Evolutionary conservation across 768 basidiomycete genomes (phyloP).

Genomic region (Asterophora parasitica): DNA sequence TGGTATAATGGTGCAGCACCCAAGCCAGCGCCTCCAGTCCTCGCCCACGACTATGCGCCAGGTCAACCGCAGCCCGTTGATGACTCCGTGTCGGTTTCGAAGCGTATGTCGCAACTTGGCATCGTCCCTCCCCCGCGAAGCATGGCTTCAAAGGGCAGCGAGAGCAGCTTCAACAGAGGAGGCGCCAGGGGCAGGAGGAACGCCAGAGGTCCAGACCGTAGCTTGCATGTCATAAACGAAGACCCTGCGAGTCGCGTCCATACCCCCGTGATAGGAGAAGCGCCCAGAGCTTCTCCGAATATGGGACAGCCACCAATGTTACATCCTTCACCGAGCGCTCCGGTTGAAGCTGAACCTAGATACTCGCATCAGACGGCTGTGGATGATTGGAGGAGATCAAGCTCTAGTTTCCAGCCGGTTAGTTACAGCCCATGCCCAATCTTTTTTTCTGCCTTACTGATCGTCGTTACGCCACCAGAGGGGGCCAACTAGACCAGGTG

Average conservation of each 20-base stretch:
- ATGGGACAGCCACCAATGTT: conserved; percentile 5
- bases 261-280: conserved; percentile 16
- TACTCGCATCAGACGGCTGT: conserved; percentile 15
- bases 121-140: conserved; percentile 25
- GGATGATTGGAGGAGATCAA: conserved; percentile 19
- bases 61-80: conserved; percentile 20
- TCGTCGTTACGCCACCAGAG: conserved; percentile 1
- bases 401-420: conserved; percentile 11
- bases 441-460: neutral
- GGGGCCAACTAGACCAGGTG: neutral
- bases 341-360: conserved; percentile 1
- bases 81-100: conserved; percentile 23
- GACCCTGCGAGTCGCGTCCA: conserved; percentile 28
- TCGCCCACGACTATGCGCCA: conserved; percentile 18
- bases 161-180: conserved; percentile 18
- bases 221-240: conserved; percentile 36
- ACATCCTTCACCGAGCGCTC: neutral
- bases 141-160: conserved; percentile 12
- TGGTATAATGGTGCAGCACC: conserved; percentile 28
- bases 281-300: neutral
- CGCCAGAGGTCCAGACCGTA: conserved; percentile 23
- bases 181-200: conserved; percentile 10
- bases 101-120: conserved; percentile 32
- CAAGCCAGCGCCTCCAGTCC: conserved; percentile 8
- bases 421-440: neutral